Conservation (phyloP, 371 early-diverging fungal genomes). For the Chytridium lagenaria region DNA sequence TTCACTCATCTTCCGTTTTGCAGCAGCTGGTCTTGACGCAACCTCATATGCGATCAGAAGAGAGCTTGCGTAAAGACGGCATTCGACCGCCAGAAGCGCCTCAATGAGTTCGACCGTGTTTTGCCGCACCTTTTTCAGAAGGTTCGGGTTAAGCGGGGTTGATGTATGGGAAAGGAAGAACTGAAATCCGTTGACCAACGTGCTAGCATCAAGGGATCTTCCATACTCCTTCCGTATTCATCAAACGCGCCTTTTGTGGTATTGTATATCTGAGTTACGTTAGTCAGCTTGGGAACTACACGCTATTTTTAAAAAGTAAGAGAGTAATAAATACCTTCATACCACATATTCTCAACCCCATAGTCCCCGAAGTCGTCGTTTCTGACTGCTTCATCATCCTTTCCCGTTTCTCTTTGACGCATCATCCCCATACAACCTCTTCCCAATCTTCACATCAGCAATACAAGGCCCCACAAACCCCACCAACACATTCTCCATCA, state of each 20-base stretch:
- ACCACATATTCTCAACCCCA: slow-evolving; percentile 54
- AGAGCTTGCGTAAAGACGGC: slow-evolving; percentile 42
- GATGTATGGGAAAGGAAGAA: slow-evolving; percentile 19
- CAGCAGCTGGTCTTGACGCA: no score
- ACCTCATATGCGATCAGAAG: slow-evolving; percentile 46
- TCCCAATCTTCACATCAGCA: slow-evolving; percentile 54
- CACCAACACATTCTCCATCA: slow-evolving; percentile 40
- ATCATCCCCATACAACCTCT: slow-evolving; percentile 47
- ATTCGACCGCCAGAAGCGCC: slow-evolving; percentile 11
- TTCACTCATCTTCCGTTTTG: not conserved
- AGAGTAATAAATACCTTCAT: slow-evolving; percentile 51
- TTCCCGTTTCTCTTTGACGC: slow-evolving; percentile 42
- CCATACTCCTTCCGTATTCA: slow-evolving; percentile 34
- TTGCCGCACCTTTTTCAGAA: not conserved
- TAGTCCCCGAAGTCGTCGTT: slow-evolving; percentile 45
- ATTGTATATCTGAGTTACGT: slow-evolving; percentile 29
- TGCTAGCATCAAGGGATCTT: slow-evolving; percentile 35
- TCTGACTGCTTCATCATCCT: slow-evolving; percentile 50
- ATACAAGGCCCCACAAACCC: slow-evolving; percentile 35
- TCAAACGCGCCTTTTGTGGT: slow-evolving; percentile 17
- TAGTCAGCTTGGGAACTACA: no score
- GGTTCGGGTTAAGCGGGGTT: no score
- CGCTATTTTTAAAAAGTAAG: no score
- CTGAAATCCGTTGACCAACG: slow-evolving; percentile 34
- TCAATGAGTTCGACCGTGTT: slow-evolving; percentile 7